Evolutionary conservation across 176 grass and related monocot genomes (phyloP), one percentile per base, ranked within the genome.

Genomic region (Cenchrus purpureus): DNA sequence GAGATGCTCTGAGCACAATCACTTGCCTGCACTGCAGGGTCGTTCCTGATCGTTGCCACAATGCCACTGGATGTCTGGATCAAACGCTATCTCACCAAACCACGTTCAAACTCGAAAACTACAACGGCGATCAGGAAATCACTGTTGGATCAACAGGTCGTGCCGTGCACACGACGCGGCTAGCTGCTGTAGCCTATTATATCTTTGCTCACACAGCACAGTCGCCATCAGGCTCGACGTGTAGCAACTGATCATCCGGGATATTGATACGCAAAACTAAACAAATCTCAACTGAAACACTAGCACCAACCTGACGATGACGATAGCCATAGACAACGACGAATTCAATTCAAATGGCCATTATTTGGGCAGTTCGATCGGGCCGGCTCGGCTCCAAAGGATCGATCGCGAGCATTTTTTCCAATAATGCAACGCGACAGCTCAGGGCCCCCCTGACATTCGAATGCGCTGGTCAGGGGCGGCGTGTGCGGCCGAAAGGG

Each of bases 381-480:
- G 25, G 25, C 25, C 25, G 68, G 57, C 32, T 54, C 45, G 40
- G 25, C 25, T 25, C 25, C 25, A 25, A 54, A 31, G 34, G 40
- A 45, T 28, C 25, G 25, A 25, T 28, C 63, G 28, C 32, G 25
- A 12, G 14, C 2, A 12, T 25, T 25, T 71, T 71, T 25, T 5
- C 11, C 14, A 79, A 80, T 80, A 65, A 84, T 74, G 74, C 80
- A 83, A 44, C 17, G 40, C 19, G 87, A 40, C 67, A 68, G 76
- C 43, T 80, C 60, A 29, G 52, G 20, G 51, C 6, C 8, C 20
- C 5, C 65, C 7, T 50, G 37, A 58, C 50, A 67, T 73, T 80
- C 74, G 59, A 49, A 57, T 89, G 68, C 60, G 7, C 46, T 73
- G 81, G 78, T 73, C 28, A 80, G 58, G 58, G 68, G 51, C 52